phyloP scores from a whole-genome alignment of 208 protist genomes.

The Novymonas esmeraldas region DNA sequence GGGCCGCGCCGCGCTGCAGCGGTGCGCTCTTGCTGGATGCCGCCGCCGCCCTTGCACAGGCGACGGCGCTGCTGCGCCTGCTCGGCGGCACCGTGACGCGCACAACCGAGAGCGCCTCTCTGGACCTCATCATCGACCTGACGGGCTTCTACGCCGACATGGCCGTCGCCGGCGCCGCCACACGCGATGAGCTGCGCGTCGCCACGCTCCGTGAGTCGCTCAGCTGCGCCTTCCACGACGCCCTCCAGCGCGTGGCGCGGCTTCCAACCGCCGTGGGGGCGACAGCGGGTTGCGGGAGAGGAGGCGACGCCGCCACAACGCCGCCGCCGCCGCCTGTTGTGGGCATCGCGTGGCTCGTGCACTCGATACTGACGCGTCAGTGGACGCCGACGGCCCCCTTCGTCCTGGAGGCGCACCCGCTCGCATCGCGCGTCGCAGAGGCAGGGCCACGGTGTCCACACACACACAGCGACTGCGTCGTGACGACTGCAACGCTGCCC shows the following conservation, averaged over 20 bases:
- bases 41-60: constrained; percentile 43
- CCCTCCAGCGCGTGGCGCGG: constrained; percentile 32
- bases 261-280: neutral
- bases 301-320: neutral
- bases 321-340: constrained; percentile 32
- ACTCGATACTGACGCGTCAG: constrained; percentile 54
- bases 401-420: constrained; percentile 22
- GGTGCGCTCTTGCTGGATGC: constrained; percentile 21
- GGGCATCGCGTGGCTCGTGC: constrained; percentile 62
- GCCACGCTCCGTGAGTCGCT: constrained; percentile 34
- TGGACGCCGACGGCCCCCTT: constrained; percentile 37
- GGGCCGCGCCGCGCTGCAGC: neutral
- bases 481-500: neutral
- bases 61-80: constrained; percentile 56
- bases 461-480: too few relatives aligned
- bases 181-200: constrained; percentile 6
- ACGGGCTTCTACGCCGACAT: constrained; percentile 36
- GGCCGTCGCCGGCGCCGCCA: constrained; percentile 7
- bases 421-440: too few relatives aligned
- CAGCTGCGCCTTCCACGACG: constrained; percentile 41
- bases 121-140: constrained; percentile 62
- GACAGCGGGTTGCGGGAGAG: neutral
- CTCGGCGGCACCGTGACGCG: constrained; percentile 71
- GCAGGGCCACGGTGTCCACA: too few relatives aligned
- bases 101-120: constrained; percentile 34